Percentiles rank a stretch among this genome's conserved stretches.
These are phyloP conservation scores for Cephaloascus albidus DNA, from an alignment of 805 yeast genomes.

Conservation along the genomic window DNA sequence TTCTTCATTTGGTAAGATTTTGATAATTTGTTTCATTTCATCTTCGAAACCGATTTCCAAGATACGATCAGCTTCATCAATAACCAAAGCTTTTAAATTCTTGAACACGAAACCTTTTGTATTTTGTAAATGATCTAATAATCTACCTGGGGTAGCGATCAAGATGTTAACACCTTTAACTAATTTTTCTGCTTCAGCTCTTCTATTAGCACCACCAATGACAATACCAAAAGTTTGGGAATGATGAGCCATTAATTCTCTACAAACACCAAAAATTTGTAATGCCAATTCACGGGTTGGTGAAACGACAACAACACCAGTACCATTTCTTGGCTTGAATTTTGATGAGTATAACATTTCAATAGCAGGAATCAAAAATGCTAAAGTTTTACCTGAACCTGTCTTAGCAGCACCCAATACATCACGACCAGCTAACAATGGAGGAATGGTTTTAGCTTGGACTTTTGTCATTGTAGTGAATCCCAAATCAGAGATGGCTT, in stretches of 20 bases:
- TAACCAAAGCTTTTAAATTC: conserved; percentile 86
- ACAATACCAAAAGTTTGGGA: conserved; percentile 94
- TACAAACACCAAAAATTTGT: conserved; percentile 95
- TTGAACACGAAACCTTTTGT: conserved; percentile 90
- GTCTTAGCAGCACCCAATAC: conserved; percentile 99
- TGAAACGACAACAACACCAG: conserved; percentile 91
- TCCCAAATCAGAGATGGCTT: conserved; percentile 83
- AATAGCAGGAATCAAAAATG: conserved; percentile 91
- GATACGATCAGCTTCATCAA: conserved; percentile 98
- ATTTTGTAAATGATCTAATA: conserved; percentile 93
- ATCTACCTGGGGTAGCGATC: conserved; percentile 96
- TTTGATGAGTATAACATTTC: conserved; percentile 83
- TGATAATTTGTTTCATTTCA: conserved; percentile 95
- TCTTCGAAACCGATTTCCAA: conserved; percentile 98
- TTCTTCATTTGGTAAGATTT: conserved; percentile 83
- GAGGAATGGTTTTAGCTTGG: conserved; percentile 94
- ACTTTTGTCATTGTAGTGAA: conserved; percentile 89
- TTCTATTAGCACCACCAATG: conserved; percentile 96
- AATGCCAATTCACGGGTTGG: conserved; percentile 98
- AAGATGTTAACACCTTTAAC: conserved; percentile 88
- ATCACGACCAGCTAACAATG: conserved; percentile 91
- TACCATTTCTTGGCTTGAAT: conserved; percentile 96
- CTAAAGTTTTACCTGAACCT: conserved; percentile 96
- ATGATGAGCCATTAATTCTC: conserved; percentile 85
- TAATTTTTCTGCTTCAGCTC: conserved; percentile 94